Base-by-base conservation (phyloP, 495 filamentous ascomycete genomes). In the Chaetomidium leptoderma region DNA sequence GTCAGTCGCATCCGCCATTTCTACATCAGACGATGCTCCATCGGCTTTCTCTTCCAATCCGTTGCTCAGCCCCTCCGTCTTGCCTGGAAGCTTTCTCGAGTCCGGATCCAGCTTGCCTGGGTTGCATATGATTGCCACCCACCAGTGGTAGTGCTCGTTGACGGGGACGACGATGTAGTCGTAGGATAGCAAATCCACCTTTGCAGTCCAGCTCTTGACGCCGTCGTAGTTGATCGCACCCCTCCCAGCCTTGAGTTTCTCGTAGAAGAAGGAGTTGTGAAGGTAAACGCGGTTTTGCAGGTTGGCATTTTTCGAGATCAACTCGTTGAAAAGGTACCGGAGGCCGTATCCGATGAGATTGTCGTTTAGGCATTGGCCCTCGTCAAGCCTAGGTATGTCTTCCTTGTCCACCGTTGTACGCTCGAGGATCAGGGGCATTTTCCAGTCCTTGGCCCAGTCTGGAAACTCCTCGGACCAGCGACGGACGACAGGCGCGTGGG, bases 81-180 rank as follows among this genome's bases (percentile, higher is more conserved):
- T 16, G 9, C 14, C 32, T 21, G 27, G 0, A 10, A 23, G 16
- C 19, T 16, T 5, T 48, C 45, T 35, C 9, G 50, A 54, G 26
- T 59, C 61, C 14, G 76, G 62, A 67, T 81, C 62, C 54, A 82
- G 63, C 57, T 80, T 73, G 58, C 86, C 76, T 3, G 92, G 79
- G 65, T 97, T 96, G 82, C 90, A 96, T 32, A 97, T 96, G 55
- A 98, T 91, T 13, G 91, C 93, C 64, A 97, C 74, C 72, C 93
- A 97, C 93, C 93, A 98, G 68, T 98, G 93, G 19, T 74, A 74
- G 65, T 80, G 72, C 62, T 97, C 89, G 66, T 95, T 92, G 69
- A 98, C 88, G 0, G 93, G 93, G 16, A 98, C 88, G 5, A 97
- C 78, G 40, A 97, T 83, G 66, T 89, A 97, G 66, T 96, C 90